Evolutionary conservation across 23 red algal genomes (phyloP), one percentile per base, ranked within the genome.

Genomic region (Gracilariopsis chorda): DNA sequence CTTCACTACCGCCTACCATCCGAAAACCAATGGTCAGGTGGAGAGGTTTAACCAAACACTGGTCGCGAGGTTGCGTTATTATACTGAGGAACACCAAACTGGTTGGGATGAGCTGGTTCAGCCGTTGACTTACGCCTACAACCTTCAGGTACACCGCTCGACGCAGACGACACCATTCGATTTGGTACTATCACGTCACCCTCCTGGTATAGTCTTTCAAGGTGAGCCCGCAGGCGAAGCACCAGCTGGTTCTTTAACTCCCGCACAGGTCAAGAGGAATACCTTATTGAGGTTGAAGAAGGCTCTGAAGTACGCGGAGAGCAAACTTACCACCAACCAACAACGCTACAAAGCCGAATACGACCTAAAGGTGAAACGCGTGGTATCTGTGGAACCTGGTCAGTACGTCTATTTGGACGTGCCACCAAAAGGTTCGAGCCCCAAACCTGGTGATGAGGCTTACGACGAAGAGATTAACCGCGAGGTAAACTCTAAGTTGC

Each of bases 1-100:
- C 39, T 88, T 76, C 64, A 51, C 64, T 0, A 88, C 84, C 11
- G 55, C 84, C 16, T 88, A 88, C 21, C 84, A 88, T 24, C 84
- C 61, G 27, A 34, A 53, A 51, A 42, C 65, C 8, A 72, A 76
- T 44, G 84, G 84, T n/a, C 84, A 53, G 32, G 84, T 88, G 14
- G 84, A 75, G 28, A 29, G 64, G 25, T 88, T 74, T 59, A 88
- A 75, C 44, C 62, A 30, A 21, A 88, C 84, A 20, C 2, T 88
- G 32, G 65, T 56, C 35, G 8, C 33, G 11, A 29, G 14, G 20
- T 42, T 88, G 21, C 61, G 45, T 4, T 8, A 72, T 27, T 76
- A 88, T 32, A 47, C 48, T 4, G 84, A 48, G 1, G 84, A 88
- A 43, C 41, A 75, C 23, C 84, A 75, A 2, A 77, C 42, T 17